Evolutionary conservation across 1,284 basidiomycete species (phyloP).

Genomic region (Bondarzewia mesenterica): DNA sequence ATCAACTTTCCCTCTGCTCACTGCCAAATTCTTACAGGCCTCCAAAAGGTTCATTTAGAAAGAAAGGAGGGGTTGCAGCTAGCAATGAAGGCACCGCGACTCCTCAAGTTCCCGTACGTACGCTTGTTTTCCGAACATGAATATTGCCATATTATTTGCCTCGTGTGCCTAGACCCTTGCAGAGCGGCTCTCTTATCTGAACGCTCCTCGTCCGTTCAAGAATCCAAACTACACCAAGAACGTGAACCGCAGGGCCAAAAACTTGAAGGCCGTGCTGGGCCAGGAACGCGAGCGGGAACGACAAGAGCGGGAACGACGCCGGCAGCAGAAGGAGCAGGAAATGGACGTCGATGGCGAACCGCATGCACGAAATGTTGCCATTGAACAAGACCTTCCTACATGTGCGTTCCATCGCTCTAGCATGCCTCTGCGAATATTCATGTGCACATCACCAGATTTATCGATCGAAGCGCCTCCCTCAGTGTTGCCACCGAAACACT

Average conservation of each 20-base stretch:
- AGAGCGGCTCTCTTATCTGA: slow-evolving; percentile 64
- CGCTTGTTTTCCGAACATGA: not conserved
- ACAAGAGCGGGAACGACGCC: slow-evolving; percentile 49
- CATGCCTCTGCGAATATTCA: slow-evolving; percentile 2
- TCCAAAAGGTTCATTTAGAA: slow-evolving; percentile 11
- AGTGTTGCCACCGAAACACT: slow-evolving; percentile 67
- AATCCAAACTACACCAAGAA: slow-evolving; percentile 63
- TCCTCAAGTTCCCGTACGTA: slow-evolving; percentile 11
- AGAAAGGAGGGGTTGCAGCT: slow-evolving; percentile 9
- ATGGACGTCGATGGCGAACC: slow-evolving; percentile 32
- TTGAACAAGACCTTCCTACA: slow-evolving; percentile 56
- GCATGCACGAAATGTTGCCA: slow-evolving; percentile 11
- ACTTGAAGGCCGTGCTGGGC: slow-evolving; percentile 64
- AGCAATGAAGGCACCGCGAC: slow-evolving; percentile 12
- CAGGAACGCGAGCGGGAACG: slow-evolving; percentile 70
- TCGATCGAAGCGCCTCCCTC: slow-evolving; percentile 85
- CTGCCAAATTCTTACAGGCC: slow-evolving; percentile 6
- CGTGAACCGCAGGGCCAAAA: slow-evolving; percentile 60
- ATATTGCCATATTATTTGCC: not conserved
- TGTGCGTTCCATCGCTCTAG: slow-evolving; percentile 36
- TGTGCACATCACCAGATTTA: slow-evolving; percentile 43
- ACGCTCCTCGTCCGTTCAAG: slow-evolving; percentile 67
- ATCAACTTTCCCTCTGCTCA: not conserved
- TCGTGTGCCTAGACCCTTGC: slow-evolving; percentile 43
- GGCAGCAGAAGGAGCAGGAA: slow-evolving; percentile 34